Base-by-base conservation (phyloP, 257 asterid genomes). In the Hygrophila difformis region DNA sequence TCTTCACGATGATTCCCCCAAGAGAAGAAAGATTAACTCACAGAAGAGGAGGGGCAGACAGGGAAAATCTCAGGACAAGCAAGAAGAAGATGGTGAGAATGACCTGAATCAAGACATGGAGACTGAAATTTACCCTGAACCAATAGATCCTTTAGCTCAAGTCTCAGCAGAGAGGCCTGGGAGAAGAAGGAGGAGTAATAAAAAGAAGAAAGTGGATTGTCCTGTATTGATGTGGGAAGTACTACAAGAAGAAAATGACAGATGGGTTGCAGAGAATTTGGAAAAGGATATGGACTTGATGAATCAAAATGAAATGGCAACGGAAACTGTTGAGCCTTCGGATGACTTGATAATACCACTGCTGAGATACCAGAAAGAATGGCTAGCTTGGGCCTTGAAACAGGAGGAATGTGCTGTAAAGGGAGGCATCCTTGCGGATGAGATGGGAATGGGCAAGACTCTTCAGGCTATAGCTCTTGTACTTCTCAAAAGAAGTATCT, bases 381-480 rank as follows among this genome's bases (percentile, higher is more conserved):
- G 96, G 96, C 71, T 89, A 63, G 73, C 94, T 23, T 89, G 97
- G 97, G 78, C 96, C 1, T 61, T 85, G 69, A 82, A 70, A 59
- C 96, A 89, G 69, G 97, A 89, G 71, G 91, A 81, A 53, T 85
- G 91, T 70, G 8, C 67, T 57, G 50, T 68, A 17, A 66, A 76
- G 59, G 97, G 97, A 42, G 96, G 97, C 57, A 85, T 89, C 51
- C 94, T 89, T 55, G 97, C 97, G 4, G 97, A 89, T 57, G 97
- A 89, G 68, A 89, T 85, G 97, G 97, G 96, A 14, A 89, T 89
- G 97, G 97, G 97, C 28, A 89, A 89, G 74, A 89, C 97, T 23
- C 84, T 79, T 45, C 96, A 89, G 66, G 96, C 94, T 41, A 89
- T 89, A 69, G 77, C 97, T 11, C 94, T 89, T 23, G 97, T 89